Conservation (phyloP, 1,284 basidiomycete genomes). For the Cutaneotrichosporon sp. region DNA sequence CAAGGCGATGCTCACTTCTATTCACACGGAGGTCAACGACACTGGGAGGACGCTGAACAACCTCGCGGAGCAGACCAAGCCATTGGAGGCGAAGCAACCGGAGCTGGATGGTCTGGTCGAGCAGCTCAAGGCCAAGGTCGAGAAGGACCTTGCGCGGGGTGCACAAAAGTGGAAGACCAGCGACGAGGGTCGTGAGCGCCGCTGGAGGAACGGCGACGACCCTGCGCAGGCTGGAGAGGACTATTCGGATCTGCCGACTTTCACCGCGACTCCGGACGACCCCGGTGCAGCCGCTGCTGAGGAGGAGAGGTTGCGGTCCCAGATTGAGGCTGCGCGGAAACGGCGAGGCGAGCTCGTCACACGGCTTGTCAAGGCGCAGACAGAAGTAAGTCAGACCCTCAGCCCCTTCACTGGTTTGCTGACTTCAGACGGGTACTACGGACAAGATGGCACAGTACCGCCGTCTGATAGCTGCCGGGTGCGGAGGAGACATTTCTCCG, state of each 20-base stretch:
- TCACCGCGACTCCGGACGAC: conserved; percentile 49
- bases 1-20: conserved; percentile 76
- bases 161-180: conserved; percentile 89
- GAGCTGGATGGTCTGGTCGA: conserved; percentile 61
- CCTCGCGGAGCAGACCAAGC: conserved; percentile 62
- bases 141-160: conserved; percentile 71
- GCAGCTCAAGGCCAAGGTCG: conserved; percentile 69
- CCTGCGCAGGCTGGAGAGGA: conserved; percentile 35
- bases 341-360: conserved; percentile 67
- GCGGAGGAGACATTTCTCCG: conserved; percentile 70
- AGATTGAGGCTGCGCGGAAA: conserved; percentile 61
- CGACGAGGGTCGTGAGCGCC: conserved; percentile 68
- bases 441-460: conserved; percentile 83
- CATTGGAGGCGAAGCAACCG: conserved; percentile 61
- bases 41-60: conserved; percentile 70
- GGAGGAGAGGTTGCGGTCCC: conserved; percentile 59
- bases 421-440: conserved; percentile 60
- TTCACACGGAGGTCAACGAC: conserved; percentile 88
- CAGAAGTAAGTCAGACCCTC: conserved; percentile 56
- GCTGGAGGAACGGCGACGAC: conserved; percentile 31
- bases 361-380: conserved; percentile 69
- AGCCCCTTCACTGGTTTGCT: no score
- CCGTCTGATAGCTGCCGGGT: conserved; percentile 75
- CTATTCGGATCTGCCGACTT: conserved; percentile 35
- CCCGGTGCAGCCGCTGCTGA: conserved; percentile 45